Conservation (phyloP, 1,284 basidiomycete species). For the Anthracocystis setariae region DNA sequence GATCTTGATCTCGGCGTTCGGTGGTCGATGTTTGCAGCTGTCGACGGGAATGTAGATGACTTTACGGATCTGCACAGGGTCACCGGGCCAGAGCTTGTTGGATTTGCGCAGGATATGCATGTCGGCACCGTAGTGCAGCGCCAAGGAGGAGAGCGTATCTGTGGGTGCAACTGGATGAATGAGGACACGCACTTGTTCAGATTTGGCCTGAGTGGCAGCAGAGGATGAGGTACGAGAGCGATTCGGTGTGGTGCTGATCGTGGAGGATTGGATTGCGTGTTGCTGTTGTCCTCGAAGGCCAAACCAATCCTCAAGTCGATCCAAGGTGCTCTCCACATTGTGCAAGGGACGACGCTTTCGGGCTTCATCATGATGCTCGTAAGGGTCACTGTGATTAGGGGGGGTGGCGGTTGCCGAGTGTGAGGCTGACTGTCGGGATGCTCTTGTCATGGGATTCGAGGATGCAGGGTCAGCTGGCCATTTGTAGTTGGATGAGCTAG, state of each 20-base stretch:
- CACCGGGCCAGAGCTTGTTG: constrained; percentile 65
- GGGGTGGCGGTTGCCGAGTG: constrained; percentile 4
- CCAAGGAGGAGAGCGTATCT: constrained; percentile 59
- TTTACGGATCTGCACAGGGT: constrained; percentile 62
- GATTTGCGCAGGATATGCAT: constrained; percentile 56
- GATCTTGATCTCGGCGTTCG: constrained; percentile 51
- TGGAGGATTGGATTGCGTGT: not conserved
- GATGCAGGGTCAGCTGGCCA: constrained; percentile 46
- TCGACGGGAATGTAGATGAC: constrained; percentile 62
- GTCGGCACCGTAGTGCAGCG: constrained; percentile 65
- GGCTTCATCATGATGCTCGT: constrained; percentile 17
- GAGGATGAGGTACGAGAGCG: constrained; percentile 1
- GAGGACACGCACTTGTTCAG: constrained; percentile 48
- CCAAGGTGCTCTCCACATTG: constrained; percentile 49
- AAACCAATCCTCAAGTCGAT: constrained; percentile 59
- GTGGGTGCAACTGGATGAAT: constrained; percentile 58
- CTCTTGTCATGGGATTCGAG: constrained; percentile 3
- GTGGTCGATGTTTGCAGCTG: constrained; percentile 55
- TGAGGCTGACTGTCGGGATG: constrained; percentile 14
- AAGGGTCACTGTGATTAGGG: not conserved
- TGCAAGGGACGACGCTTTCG: constrained; percentile 19
- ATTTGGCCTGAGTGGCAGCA: not conserved
- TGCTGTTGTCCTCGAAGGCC: constrained; percentile 39
- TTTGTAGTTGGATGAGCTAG: constrained; percentile 14
- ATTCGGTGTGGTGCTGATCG: not conserved